A percentile compares a stretch with the other conserved stretches of the same genome.
phyloP scores from a whole-genome alignment of 169 alveolate species.

The Hammondia hammondi region DNA sequence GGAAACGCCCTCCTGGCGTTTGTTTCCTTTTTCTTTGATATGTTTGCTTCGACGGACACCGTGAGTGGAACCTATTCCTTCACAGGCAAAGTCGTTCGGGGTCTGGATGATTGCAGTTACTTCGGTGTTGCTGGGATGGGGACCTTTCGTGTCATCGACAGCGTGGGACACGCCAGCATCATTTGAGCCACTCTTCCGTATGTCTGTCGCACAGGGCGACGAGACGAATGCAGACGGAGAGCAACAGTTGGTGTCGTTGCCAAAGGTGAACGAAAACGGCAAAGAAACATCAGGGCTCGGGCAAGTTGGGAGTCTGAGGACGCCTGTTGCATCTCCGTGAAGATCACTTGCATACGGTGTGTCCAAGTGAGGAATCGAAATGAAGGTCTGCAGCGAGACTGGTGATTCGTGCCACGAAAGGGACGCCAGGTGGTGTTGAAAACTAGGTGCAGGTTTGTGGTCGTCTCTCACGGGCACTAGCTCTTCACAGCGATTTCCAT shows the following conservation, averaged over 20 bases:
- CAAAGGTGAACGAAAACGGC: not conserved
- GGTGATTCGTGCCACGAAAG: constrained; percentile 35
- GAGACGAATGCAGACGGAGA: not conserved
- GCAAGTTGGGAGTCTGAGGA: not conserved
- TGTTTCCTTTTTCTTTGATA: not conserved
- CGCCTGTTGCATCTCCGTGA: not conserved
- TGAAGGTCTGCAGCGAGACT: not conserved
- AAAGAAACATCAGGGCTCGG: not conserved
- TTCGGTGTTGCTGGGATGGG: not conserved
- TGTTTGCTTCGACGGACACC: not conserved
- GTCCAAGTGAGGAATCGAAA: not conserved
- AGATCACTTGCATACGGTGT: not conserved
- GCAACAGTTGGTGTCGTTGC: not conserved
- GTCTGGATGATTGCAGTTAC: not conserved
- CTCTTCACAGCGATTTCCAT: not conserved
- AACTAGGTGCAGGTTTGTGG: not conserved
- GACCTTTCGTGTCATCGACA: not conserved
- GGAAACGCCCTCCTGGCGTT: not conserved
- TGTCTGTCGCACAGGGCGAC: not conserved
- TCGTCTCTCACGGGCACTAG: not conserved
- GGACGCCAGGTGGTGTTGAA: constrained; percentile 15
- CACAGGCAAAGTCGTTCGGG: not conserved
- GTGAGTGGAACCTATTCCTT: not conserved
- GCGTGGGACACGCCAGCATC: not conserved
- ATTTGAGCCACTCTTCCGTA: not conserved